Evolutionary conservation across 495 filamentous ascomycete genomes (phyloP).

Genomic region (Podospora pseudoanserina): DNA sequence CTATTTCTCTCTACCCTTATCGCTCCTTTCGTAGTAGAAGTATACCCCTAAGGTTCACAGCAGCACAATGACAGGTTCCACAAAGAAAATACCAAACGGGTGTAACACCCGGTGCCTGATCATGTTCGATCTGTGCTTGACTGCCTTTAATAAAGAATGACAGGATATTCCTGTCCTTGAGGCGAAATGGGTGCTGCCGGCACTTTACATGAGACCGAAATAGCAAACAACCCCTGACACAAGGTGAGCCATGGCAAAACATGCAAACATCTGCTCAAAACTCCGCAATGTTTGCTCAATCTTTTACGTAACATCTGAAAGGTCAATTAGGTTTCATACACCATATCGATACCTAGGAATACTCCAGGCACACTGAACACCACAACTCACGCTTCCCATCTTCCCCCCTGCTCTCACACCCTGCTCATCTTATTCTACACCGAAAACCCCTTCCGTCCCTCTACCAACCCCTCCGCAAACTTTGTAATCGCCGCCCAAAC

Average conservation of each 20-base stretch:
- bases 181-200: neutral
- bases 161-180: neutral
- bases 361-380: neutral
- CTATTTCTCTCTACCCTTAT: no score
- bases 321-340: neutral
- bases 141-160: neutral
- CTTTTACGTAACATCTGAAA: no score
- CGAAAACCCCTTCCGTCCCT: constrained; percentile 54
- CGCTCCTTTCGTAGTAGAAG: neutral
- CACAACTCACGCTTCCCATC: no score
- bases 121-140: neutral
- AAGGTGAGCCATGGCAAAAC: neutral
- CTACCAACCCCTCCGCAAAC: constrained; percentile 72
- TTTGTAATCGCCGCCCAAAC: constrained; percentile 76
- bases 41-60: neutral
- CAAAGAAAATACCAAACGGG: neutral
- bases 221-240: neutral
- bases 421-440: constrained; percentile 17
- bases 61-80: neutral
- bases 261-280: no score
- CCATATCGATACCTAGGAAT: neutral
- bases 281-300: no score
- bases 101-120: neutral
- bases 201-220: neutral
- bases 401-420: neutral